Percentiles rank a stretch among this genome's conserved stretches.
Conservation (phyloP, 208 protist genomes). For the Giardia duodenalis region DNA sequence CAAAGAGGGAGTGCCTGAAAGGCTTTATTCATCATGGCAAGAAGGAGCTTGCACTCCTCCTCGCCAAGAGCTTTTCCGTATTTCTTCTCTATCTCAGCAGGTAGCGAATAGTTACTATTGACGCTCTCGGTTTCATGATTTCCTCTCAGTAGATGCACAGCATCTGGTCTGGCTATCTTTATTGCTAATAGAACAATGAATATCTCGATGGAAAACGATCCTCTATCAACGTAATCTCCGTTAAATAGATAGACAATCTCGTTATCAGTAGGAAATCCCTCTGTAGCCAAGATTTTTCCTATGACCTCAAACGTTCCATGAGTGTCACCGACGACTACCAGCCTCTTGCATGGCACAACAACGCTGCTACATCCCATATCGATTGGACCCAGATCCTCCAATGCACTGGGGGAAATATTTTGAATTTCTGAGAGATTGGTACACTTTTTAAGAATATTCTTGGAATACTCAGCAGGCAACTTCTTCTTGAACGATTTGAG, state of each 20-base stretch:
- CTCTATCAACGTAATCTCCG: slow-evolving; percentile 45
- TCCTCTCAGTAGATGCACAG: slow-evolving; percentile 40
- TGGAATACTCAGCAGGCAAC: not conserved
- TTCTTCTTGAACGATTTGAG: not conserved
- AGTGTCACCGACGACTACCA: slow-evolving; percentile 13
- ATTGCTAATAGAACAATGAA: slow-evolving; percentile 31
- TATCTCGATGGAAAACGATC: slow-evolving; percentile 34
- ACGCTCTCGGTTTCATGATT: slow-evolving; percentile 43
- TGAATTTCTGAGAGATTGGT: not conserved
- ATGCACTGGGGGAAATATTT: not conserved
- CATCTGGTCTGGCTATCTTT: slow-evolving; percentile 30
- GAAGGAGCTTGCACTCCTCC: not conserved
- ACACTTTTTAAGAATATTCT: not conserved
- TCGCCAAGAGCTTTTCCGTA: not conserved
- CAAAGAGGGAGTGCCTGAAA: not conserved
- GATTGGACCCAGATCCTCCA: not conserved
- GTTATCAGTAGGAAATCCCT: not conserved
- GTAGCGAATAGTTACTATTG: slow-evolving; percentile 58
- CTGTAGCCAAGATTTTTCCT: not conserved
- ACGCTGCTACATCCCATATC: not conserved
- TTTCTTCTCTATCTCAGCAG: not conserved
- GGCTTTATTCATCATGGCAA: too few relatives aligned
- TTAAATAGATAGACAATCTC: slow-evolving; percentile 37
- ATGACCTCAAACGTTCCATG: slow-evolving; percentile 29
- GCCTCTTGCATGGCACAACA: not conserved